Conservation (phyloP, 768 basidiomycete species). For the Xerocomellus amylosporus region DNA sequence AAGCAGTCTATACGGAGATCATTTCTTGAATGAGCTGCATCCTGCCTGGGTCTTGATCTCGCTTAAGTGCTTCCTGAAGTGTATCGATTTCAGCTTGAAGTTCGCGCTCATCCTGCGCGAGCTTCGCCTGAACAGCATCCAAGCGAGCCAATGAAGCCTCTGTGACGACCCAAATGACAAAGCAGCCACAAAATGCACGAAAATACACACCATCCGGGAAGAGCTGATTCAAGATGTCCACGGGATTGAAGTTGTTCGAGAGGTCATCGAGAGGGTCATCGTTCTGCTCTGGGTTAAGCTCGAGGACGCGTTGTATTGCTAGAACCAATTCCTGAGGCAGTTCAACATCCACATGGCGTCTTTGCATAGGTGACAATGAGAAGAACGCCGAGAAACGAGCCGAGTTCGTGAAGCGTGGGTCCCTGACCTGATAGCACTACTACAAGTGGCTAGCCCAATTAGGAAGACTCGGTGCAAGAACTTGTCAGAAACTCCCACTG, state of each 20-base stretch:
- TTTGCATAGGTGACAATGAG: conserved; percentile 18
- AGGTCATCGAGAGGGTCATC: conserved; percentile 59
- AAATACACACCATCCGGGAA: conserved; percentile 74
- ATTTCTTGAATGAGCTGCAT: conserved; percentile 94
- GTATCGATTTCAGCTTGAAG: conserved; percentile 69
- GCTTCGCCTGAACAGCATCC: conserved; percentile 63
- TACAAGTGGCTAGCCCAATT: conserved; percentile 3
- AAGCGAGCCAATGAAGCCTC: conserved; percentile 75
- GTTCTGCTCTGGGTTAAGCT: conserved; percentile 42
- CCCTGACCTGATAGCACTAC: too few relatives aligned
- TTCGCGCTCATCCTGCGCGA: conserved; percentile 66
- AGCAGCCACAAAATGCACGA: neutral
- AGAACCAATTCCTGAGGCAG: conserved; percentile 66
- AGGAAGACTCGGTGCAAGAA: conserved; percentile 6
- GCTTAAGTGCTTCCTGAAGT: conserved; percentile 63
- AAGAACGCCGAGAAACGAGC: neutral
- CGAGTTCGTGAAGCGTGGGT: too few relatives aligned
- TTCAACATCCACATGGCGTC: conserved; percentile 36
- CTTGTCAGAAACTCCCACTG: neutral
- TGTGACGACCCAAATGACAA: conserved; percentile 29
- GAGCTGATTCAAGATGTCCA: conserved; percentile 54
- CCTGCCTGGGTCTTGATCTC: conserved; percentile 80
- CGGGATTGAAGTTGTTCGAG: conserved; percentile 54
- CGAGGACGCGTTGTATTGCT: conserved; percentile 68
- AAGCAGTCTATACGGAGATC: conserved; percentile 68